These are phyloP conservation scores for Nelumbo lutea DNA, from an alignment of 164 flowering plant genomes.

Conservation along the genomic window DNA sequence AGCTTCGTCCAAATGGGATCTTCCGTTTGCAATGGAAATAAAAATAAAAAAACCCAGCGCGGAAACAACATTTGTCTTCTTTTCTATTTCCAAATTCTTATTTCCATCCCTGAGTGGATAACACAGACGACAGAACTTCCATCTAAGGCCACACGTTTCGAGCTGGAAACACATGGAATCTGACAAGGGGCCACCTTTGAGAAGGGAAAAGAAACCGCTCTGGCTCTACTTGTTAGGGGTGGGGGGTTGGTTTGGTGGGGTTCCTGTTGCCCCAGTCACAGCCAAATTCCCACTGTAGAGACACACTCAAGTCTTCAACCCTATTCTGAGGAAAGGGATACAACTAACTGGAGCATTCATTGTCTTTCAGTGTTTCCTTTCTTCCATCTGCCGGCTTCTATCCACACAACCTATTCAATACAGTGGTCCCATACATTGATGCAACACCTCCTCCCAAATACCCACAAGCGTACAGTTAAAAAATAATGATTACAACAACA, in stretches of 20 bases:
- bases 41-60: too few relatives aligned
- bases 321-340: constrained; percentile 42
- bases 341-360: constrained; percentile 54
- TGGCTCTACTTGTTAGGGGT: background rate
- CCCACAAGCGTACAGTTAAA: constrained; percentile 11
- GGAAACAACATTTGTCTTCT: too few relatives aligned
- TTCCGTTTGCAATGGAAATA: background rate
- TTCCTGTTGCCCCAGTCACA: constrained; percentile 20
- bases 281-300: constrained; percentile 27
- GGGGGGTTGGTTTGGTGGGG: constrained; percentile 12
- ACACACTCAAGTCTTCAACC: constrained; percentile 4
- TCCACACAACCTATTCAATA: constrained; percentile 24
- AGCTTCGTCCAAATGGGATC: too few relatives aligned
- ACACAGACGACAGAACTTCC: constrained; percentile 9
- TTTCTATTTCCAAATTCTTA: background rate
- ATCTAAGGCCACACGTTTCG: constrained; percentile 16
- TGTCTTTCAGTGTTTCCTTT: constrained; percentile 42
- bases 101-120: background rate
- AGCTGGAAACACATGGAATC: constrained; percentile 43
- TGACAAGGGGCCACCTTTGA: constrained; percentile 29
- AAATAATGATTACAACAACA: background rate
- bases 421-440: constrained; percentile 25
- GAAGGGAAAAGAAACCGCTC: constrained; percentile 1
- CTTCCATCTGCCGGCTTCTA: constrained; percentile 49
- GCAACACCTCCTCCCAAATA: constrained; percentile 4